Percentiles rank a stretch among this genome's conserved stretches.
Evolutionary conservation across 176 grass and related monocot genomes (phyloP).

Genomic region (Eragrostis nindensis): DNA sequence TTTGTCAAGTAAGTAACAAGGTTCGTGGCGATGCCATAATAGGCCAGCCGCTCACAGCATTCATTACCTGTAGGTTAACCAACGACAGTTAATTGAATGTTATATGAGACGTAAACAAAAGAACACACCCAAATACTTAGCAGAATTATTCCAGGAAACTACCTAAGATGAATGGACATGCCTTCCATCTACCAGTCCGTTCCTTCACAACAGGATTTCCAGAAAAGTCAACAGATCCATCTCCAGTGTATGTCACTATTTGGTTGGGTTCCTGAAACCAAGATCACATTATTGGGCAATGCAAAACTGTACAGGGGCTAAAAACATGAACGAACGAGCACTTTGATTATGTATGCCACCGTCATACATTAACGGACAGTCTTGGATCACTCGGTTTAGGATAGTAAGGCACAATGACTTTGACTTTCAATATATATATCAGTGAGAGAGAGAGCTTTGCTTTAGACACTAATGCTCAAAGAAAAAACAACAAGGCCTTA

Average conservation of each 20-base stretch:
- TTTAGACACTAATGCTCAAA: slow-evolving; percentile 14
- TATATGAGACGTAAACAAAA: too few species aligned
- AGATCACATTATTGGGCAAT: slow-evolving; percentile 11
- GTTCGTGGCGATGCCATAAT: slow-evolving; percentile 84
- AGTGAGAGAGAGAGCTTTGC: neutral
- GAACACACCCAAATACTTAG: neutral
- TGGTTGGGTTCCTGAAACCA: slow-evolving; percentile 54
- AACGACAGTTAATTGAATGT: neutral
- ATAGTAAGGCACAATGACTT: too few species aligned
- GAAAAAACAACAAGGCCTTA: too few species aligned
- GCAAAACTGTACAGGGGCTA: neutral
- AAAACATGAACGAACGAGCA: neutral
- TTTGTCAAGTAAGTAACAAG: slow-evolving; percentile 89
- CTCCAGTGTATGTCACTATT: slow-evolving; percentile 61
- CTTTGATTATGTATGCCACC: neutral
- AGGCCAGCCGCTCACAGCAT: slow-evolving; percentile 85
- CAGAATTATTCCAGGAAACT: neutral
- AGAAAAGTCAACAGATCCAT: slow-evolving; percentile 75
- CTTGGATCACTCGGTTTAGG: too few species aligned
- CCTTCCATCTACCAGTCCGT: slow-evolving; percentile 83
- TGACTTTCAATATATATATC: too few species aligned
- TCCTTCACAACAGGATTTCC: slow-evolving; percentile 76
- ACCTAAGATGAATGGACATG: slow-evolving; percentile 95
- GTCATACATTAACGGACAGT: neutral
- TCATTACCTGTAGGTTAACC: slow-evolving; percentile 69